Conservation (phyloP, 352 stramenopile genomes). For the Globisporangium canariense region DNA sequence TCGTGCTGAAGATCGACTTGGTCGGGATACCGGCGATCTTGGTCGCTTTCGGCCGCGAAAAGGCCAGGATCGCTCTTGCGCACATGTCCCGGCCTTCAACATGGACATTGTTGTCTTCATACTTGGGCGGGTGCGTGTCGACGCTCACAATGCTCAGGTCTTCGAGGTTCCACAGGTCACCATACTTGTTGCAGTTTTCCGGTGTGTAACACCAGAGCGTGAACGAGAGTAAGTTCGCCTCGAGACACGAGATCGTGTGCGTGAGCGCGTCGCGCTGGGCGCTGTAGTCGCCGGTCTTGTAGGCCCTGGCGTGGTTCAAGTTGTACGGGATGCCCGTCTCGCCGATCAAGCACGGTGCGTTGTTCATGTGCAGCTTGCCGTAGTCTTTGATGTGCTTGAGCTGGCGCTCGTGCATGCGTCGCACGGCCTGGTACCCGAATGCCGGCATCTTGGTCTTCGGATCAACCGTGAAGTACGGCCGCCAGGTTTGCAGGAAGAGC, state of each 20-base stretch:
- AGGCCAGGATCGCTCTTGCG: slow-evolving; percentile 49
- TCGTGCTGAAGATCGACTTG: slow-evolving; percentile 56
- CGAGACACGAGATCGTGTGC: slow-evolving; percentile 68
- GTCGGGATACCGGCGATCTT: slow-evolving; percentile 63
- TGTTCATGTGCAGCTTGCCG: slow-evolving; percentile 51
- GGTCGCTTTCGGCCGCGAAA: slow-evolving; percentile 61
- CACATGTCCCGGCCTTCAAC: slow-evolving; percentile 34
- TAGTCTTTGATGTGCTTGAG: slow-evolving; percentile 54
- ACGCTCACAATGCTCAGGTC: slow-evolving; percentile 80
- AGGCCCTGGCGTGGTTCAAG: slow-evolving; percentile 47
- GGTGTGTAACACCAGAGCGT: slow-evolving; percentile 90
- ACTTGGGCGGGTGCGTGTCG: slow-evolving; percentile 13
- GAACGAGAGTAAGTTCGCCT: slow-evolving; percentile 77
- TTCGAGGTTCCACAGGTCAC: slow-evolving; percentile 86
- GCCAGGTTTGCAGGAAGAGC: slow-evolving; percentile 73
- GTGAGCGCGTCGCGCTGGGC: slow-evolving; percentile 61
- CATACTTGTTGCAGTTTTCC: slow-evolving; percentile 70
- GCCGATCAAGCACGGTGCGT: slow-evolving; percentile 61
- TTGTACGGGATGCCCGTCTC: slow-evolving; percentile 78
- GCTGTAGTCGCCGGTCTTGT: slow-evolving; percentile 43
- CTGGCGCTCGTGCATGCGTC: slow-evolving; percentile 53
- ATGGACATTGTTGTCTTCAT: slow-evolving; percentile 1
- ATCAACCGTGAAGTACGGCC: slow-evolving; percentile 76
- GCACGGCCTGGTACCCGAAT: slow-evolving; percentile 60
- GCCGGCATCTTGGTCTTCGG: slow-evolving; percentile 54